These are phyloP conservation scores for Coniochaeta sp. DNA, from an alignment of 2,329 filamentous ascomycete genomes.

Conservation along the genomic window DNA sequence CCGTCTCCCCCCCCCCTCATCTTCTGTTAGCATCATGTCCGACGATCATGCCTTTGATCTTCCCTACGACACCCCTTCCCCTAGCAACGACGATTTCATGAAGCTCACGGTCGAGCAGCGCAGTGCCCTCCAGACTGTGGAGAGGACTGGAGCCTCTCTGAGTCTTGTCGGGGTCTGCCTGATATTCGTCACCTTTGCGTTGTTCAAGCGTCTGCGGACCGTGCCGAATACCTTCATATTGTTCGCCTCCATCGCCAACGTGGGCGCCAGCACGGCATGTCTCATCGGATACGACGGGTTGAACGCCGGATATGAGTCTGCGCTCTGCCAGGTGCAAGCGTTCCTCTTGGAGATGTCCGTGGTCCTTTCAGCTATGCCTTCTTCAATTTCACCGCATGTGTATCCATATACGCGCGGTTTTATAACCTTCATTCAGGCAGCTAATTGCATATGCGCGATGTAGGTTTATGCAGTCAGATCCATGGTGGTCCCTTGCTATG, in stretches of 20 bases:
- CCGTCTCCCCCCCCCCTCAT: neutral
- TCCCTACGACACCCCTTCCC: neutral
- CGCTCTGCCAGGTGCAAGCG: slow-evolving; percentile 55
- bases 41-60: neutral
- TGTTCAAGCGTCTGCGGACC: slow-evolving; percentile 46
- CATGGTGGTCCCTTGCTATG: slow-evolving; percentile 76
- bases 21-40: neutral
- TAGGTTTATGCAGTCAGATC: slow-evolving; percentile 73
- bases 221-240: slow-evolving; percentile 57
- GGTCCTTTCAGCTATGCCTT: neutral
- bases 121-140: slow-evolving; percentile 21
- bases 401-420: too few relatives aligned
- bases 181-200: slow-evolving; percentile 44
- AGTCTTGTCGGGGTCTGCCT: slow-evolving; percentile 43
- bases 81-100: slow-evolving; percentile 13
- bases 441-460: neutral
- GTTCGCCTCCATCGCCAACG: slow-evolving; percentile 53
- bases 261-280: slow-evolving; percentile 57
- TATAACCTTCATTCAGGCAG: too few relatives aligned
- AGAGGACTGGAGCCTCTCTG: slow-evolving; percentile 46
- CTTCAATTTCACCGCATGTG: slow-evolving; percentile 28
- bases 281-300: slow-evolving; percentile 65
- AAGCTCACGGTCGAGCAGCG: slow-evolving; percentile 17
- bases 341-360: slow-evolving; percentile 63
- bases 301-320: slow-evolving; percentile 39